Base-by-base conservation (phyloP, 306 rosid species). In the Urtica urens region DNA sequence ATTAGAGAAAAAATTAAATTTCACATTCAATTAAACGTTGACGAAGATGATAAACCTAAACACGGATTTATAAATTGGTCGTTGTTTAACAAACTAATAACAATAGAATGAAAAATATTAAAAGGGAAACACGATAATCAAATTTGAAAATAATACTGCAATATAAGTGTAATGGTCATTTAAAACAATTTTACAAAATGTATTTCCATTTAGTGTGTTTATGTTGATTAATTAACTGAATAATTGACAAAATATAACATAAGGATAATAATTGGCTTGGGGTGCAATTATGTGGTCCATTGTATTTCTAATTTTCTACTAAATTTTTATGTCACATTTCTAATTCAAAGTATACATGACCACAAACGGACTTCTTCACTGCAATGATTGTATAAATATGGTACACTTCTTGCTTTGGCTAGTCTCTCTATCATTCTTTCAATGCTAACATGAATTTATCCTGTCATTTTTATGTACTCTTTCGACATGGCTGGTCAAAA, bases 221-320 rank as follows among this genome's bases (percentile, higher is more conserved):
- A n/a, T n/a, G n/a, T n/a, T n/a, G n/a, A n/a, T n/a, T n/a, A n/a
- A n/a, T n/a, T n/a, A n/a, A n/a, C n/a, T n/a, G 46, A 43, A 20
- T 21, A n/a, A n/a, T n/a, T n/a, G n/a, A n/a, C n/a, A n/a, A n/a
- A n/a, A n/a, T n/a, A n/a, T n/a, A n/a, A n/a, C n/a, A n/a, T n/a
- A 35, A 35, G 40, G 40, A 45, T 29, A 22, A 44, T n/a, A 5
- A n/a, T 48, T 35, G 54, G 53, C 63, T 46, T 34, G 46, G 25
- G 13, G 25, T 35, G 44, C 24, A 26, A 40, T 40, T 25, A 54
- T 54, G 49, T 16, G 17, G 49, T 48, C 22, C 57, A 19, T 30
- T 2, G 18, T 31, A 31, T 17, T 43, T 12, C 23, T 43, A 12
- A 7, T 10, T 17, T 23, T 17, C 4, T 16, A 23, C 18, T 28